Evolutionary conservation across 1,284 basidiomycete genomes (phyloP).

Genomic region (Cutaneotrichosporon cyanovorans): DNA sequence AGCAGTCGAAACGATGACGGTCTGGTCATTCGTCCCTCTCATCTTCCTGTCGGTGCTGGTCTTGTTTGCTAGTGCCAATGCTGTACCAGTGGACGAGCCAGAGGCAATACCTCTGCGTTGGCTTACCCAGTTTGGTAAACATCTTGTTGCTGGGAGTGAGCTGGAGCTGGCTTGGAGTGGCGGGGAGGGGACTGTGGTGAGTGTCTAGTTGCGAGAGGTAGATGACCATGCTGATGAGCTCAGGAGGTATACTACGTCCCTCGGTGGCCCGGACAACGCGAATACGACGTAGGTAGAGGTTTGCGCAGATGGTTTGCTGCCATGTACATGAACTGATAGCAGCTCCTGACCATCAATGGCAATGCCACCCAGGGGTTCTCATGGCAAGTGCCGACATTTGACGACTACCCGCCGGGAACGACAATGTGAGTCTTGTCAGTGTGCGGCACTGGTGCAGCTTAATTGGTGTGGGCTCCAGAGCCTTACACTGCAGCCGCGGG

Average conservation of each 20-base stretch:
- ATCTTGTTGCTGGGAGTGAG: slow-evolving; percentile 12
- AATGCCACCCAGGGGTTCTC: slow-evolving; percentile 12
- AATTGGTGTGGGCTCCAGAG: too few relatives aligned
- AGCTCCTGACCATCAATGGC: slow-evolving; percentile 21
- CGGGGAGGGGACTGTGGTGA: slow-evolving; percentile 14
- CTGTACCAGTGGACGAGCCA: slow-evolving; percentile 5
- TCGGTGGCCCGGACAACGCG: slow-evolving; percentile 23
- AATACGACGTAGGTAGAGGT: slow-evolving; percentile 21
- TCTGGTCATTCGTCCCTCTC: neutral
- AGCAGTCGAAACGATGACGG: neutral
- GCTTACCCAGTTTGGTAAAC: slow-evolving; percentile 8
- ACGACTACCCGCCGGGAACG: slow-evolving; percentile 21
- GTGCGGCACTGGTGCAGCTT: too few relatives aligned
- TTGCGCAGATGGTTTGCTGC: neutral
- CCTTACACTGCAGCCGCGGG: too few relatives aligned
- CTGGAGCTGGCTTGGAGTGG: slow-evolving; percentile 25
- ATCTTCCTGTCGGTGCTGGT: slow-evolving; percentile 3
- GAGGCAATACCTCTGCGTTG: slow-evolving; percentile 3
- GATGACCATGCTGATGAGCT: neutral
- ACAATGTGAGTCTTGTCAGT: slow-evolving; percentile 23
- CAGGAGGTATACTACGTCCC: slow-evolving; percentile 32
- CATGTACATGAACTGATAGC: neutral
- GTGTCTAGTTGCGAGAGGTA: neutral
- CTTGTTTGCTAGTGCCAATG: neutral
- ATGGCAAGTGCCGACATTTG: slow-evolving; percentile 21